Percentiles rank a stretch among this genome's conserved stretches.
phyloP scores from a whole-genome alignment of 306 rosid species.

The Lagenaria siceraria region DNA sequence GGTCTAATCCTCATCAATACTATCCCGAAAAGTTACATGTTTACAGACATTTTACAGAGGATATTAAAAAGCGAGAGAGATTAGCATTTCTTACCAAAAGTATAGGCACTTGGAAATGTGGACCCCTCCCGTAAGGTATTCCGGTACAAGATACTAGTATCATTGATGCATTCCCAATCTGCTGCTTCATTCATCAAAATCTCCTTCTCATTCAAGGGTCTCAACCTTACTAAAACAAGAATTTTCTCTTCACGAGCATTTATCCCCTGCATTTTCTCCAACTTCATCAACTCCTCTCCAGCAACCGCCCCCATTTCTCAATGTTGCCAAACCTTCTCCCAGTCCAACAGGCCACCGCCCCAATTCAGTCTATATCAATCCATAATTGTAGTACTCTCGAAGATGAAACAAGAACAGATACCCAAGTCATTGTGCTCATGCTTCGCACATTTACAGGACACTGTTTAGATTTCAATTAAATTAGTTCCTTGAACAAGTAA shows the following conservation, averaged over 20 bases:
- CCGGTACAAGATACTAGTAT: slow-evolving; percentile 71
- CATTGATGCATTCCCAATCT: slow-evolving; percentile 98
- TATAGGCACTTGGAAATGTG: slow-evolving; percentile 85
- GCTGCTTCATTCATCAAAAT: slow-evolving; percentile 48
- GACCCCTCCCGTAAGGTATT: slow-evolving; percentile 95
- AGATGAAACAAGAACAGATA: slow-evolving; percentile 8
- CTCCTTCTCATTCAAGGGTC: slow-evolving; percentile 90
- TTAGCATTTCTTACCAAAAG: slow-evolving; percentile 58
- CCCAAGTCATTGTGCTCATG: slow-evolving; percentile 9
- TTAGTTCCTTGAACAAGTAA: slow-evolving; percentile 22
- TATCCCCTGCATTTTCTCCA: slow-evolving; percentile 77
- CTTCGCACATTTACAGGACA: slow-evolving; percentile 32
- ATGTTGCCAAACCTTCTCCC: slow-evolving; percentile 10
- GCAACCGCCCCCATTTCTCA: slow-evolving; percentile 76
- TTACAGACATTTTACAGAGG: neutral
- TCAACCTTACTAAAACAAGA: slow-evolving; percentile 74
- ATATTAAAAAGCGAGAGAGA: neutral
- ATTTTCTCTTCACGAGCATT: slow-evolving; percentile 84
- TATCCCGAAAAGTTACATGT: neutral
- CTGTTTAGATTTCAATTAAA: slow-evolving; percentile 15
- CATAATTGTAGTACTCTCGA: slow-evolving; percentile 20
- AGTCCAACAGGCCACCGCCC: slow-evolving; percentile 17
- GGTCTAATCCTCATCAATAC: neutral
- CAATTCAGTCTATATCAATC: slow-evolving; percentile 20
- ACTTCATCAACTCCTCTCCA: slow-evolving; percentile 63